Evolutionary conservation across 1,284 basidiomycete species (phyloP).

Genomic region (Erythrobasidium hasegawianum): DNA sequence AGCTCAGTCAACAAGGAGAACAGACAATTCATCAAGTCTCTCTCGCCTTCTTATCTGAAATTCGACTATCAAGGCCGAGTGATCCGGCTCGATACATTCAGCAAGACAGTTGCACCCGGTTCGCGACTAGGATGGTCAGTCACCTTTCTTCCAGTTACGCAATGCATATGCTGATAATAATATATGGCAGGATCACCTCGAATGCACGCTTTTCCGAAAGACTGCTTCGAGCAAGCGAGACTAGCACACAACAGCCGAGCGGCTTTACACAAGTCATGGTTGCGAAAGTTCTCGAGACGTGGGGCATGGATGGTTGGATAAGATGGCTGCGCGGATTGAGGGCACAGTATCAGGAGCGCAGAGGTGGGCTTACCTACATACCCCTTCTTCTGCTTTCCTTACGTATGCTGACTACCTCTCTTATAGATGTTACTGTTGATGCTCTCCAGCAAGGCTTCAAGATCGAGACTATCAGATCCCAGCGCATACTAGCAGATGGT

Average conservation of each 20-base stretch:
- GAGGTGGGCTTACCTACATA: background rate
- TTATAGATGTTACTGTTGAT: conserved; percentile 16
- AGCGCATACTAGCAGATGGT: background rate
- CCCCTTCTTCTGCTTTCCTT: background rate
- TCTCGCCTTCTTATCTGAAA: conserved; percentile 67
- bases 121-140: conserved; percentile 16
- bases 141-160: background rate
- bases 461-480: conserved; percentile 15
- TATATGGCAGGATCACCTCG: conserved; percentile 68
- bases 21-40: conserved; percentile 54
- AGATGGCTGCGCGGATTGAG: conserved; percentile 66
- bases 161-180: background rate
- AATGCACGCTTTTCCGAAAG: conserved; percentile 67
- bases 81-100: conserved; percentile 72
- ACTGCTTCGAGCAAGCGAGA: conserved; percentile 69
- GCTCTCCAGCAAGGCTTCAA: conserved; percentile 30
- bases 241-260: conserved; percentile 65
- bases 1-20: conserved; percentile 34
- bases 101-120: conserved; percentile 54
- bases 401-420: background rate
- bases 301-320: conserved; percentile 67
- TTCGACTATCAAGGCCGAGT: conserved; percentile 75
- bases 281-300: conserved; percentile 60
- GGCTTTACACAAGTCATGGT: conserved; percentile 66
- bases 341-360: conserved; percentile 53